Percentiles rank a stretch among this genome's conserved stretches.
Evolutionary conservation across 169 alveolate genomes (phyloP).

Genomic region (Cryptosporidium muris): DNA sequence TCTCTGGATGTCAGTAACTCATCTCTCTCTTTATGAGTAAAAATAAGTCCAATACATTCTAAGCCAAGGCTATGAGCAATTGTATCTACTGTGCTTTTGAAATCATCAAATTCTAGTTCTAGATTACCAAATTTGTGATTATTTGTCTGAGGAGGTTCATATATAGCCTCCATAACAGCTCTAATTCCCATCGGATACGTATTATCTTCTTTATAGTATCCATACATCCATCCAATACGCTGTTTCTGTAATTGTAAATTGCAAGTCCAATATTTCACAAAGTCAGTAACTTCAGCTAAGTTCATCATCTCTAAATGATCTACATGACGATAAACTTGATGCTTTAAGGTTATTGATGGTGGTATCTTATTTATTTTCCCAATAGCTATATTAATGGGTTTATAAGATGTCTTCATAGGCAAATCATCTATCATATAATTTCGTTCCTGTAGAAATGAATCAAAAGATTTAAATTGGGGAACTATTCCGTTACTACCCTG

Average conservation of each 20-base stretch:
- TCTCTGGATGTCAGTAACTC: conserved; percentile 92
- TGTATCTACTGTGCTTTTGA: conserved; percentile 84
- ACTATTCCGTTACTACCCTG: conserved; percentile 28
- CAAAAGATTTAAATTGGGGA: conserved; percentile 84
- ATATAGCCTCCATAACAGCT: conserved; percentile 96
- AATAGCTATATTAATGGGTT: conserved; percentile 73
- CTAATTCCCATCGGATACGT: conserved; percentile 96
- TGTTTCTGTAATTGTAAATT: conserved; percentile 87
- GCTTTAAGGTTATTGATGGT: conserved; percentile 92
- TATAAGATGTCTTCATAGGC: conserved; percentile 78
- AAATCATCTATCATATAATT: conserved; percentile 80
- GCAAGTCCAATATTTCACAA: conserved; percentile 92
- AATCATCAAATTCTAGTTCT: conserved; percentile 72
- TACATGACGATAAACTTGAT: conserved; percentile 96
- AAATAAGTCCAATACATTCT: conserved; percentile 95
- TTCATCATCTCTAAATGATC: conserved; percentile 97
- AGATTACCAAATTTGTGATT: conserved; percentile 74
- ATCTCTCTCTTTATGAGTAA: conserved; percentile 93
- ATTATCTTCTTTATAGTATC: conserved; percentile 96
- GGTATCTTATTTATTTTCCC: conserved; percentile 89
- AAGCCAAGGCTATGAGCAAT: conserved; percentile 92
- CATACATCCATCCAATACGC: conserved; percentile 96
- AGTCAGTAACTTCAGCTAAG: conserved; percentile 89
- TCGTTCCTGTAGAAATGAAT: conserved; percentile 80
- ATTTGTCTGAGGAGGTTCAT: conserved; percentile 94